Evolutionary conservation across 352 stramenopile species (phyloP), one percentile per base, ranked within the genome.

Genomic region (Phytophthora tentaculata): DNA sequence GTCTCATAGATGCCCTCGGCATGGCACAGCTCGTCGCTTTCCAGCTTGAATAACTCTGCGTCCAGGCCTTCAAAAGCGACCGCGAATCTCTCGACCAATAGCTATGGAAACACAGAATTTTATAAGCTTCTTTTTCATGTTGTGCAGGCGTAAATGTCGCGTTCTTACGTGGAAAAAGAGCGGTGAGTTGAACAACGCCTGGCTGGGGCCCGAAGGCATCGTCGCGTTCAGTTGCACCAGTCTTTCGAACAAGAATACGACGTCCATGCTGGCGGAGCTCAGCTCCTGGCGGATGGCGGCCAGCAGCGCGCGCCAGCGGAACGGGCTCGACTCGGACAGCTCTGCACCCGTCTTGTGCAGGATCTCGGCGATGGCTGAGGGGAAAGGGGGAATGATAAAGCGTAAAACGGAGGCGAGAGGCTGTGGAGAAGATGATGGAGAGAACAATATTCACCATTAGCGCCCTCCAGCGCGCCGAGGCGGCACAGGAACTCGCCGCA

Each of bases 11-110:
- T 75, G 19, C 80, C 81, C 14, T 91, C 86, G 0, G 64, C 69
- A 58, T 82, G 74, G 49, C 72, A 86, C 61, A 95, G 55, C 39
- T 89, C 68, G 29, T 92, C 86, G 35, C 82, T 86, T 54, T 95
- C 83, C 14, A 89, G 55, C 45, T 87, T 90, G 56, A 95, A 95
- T 14, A 88, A 48, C 20, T 90, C 83, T 12, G 67, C 71, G 49
- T 90, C 77, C 47, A 83, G 76, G 2, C 71, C 71, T 26, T 79
- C 69, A 58, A 88, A 87, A 14, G 76, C 74, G 19, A 71, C 68
- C 1, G 79, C 81, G 29, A 92, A 84, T n/a, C 84, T 76, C 58
- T 90, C 71, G 3, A 89, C 81, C 35, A 90, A 49, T 28, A 93
- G 61, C 86, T 94, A 22, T 20, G 53, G 8, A 19, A 49, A 14